Evolutionary conservation across 1,284 basidiomycete species (phyloP).

Genomic region (Ceratobasidium sp.): DNA sequence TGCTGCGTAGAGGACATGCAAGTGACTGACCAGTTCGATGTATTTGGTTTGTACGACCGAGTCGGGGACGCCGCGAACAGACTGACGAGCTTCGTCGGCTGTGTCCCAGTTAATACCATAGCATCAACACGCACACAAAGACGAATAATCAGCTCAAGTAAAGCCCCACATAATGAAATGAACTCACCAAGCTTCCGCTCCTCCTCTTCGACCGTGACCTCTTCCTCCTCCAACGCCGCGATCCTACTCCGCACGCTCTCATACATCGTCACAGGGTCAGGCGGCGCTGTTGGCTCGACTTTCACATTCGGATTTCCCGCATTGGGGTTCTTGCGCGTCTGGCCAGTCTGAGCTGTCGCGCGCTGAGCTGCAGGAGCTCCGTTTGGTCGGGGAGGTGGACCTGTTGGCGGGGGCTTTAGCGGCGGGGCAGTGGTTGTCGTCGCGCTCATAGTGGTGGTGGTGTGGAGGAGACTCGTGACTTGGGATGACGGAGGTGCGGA

Average conservation of each 20-base stretch:
- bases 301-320: slow-evolving; percentile 37
- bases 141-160: no score
- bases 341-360: slow-evolving; percentile 1
- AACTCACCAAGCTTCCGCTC: slow-evolving; percentile 77
- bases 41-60: slow-evolving; percentile 85
- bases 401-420: slow-evolving; percentile 66
- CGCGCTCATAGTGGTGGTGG: slow-evolving; percentile 16
- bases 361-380: slow-evolving; percentile 16
- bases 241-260: slow-evolving; percentile 87
- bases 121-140: slow-evolving; percentile 9
- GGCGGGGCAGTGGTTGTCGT: slow-evolving; percentile 47
- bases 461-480: not conserved
- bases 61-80: slow-evolving; percentile 81
- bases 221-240: slow-evolving; percentile 86
- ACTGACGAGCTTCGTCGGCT: slow-evolving; percentile 88
- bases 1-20: slow-evolving; percentile 42
- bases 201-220: slow-evolving; percentile 85
- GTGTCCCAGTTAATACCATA: slow-evolving; percentile 31
- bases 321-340: slow-evolving; percentile 40
- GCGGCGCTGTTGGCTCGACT: slow-evolving; percentile 67
- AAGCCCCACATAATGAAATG: slow-evolving; percentile 18
- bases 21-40: slow-evolving; percentile 76
- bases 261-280: slow-evolving; percentile 86
- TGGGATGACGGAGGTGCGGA: no score
- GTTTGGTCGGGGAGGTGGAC: slow-evolving; percentile 66